Base-by-base conservation (phyloP, 169 alveolate species). In the Miamiensis avidus region DNA sequence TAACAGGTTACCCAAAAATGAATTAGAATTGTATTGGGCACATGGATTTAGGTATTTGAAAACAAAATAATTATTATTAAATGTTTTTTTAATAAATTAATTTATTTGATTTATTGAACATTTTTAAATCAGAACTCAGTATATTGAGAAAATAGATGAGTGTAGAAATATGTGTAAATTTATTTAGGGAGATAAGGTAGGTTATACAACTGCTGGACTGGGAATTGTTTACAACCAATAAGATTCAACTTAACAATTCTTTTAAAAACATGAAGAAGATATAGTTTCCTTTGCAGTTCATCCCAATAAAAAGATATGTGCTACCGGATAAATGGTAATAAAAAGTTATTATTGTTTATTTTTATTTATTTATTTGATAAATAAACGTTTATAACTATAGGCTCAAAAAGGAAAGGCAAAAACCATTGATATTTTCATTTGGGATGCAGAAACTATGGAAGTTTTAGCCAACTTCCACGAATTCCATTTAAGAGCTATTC, bases 291-390 rank as follows among this genome's bases (percentile, higher is more conserved):
- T 96, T 83, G 97, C 95, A 16, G 74, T 96, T 16, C 97, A 94
- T 82, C 98, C 98, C 27, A 89, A 91, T 78, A 88, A 96, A 73
- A 88, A 89, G 29, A 94, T 94, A 33, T 94, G 88, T 64, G 98
- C 98, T 1, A 96, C 98, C 34, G 98, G 98, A 0, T 89, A 96
- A 92, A 93, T 92, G 96, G n/a, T n/a, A n/a, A n/a, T n/a, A n/a
- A n/a, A n/a, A n/a, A n/a, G n/a, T n/a, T n/a, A n/a, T n/a, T n/a
- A 94, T 93, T 25, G 85, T 81, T 20, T 82, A 85, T n/a, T n/a
- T n/a, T n/a, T n/a, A n/a, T n/a, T n/a, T n/a, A n/a, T n/a, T n/a
- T n/a, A n/a, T n/a, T n/a, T n/a, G n/a, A n/a, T n/a, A 65, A 82
- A 73, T 82, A n/a, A n/a, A n/a, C n/a, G n/a, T n/a, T n/a, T n/a